Percentiles rank a stretch among this genome's conserved stretches.
Evolutionary conservation across 2,329 filamentous ascomycete genomes (phyloP).

Genomic region (Colletotrichum musae): DNA sequence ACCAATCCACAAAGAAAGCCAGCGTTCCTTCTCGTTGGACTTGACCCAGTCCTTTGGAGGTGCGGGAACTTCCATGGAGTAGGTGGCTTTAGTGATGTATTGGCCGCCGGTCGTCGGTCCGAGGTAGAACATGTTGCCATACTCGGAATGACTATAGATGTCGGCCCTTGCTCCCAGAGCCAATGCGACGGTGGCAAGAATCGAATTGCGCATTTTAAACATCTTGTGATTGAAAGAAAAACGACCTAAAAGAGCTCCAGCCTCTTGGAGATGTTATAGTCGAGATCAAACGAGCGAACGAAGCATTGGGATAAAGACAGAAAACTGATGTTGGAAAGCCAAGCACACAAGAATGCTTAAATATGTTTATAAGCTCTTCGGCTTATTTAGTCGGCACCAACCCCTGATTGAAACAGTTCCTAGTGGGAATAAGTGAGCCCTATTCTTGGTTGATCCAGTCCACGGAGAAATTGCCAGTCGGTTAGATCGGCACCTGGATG

Average conservation of each 20-base stretch:
- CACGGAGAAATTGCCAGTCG: conserved; percentile 17
- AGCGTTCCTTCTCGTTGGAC: conserved; percentile 19
- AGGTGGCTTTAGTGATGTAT: conserved; percentile 41
- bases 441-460: conserved; percentile 12
- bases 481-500: conserved; percentile 16
- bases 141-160: conserved; percentile 27
- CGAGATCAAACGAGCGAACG: no score
- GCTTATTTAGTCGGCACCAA: conserved; percentile 12
- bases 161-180: conserved; percentile 29
- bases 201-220: conserved; percentile 20
- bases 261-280: conserved; percentile 8
- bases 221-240: conserved; percentile 6
- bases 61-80: conserved; percentile 39
- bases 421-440: neutral
- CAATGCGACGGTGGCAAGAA: conserved; percentile 5
- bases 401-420: conserved; percentile 1
- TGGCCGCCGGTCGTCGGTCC: conserved; percentile 27
- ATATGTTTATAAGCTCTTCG: neutral
- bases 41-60: conserved; percentile 31
- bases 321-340: neutral
- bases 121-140: conserved; percentile 35
- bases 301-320: neutral
- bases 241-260: conserved; percentile 18
- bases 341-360: conserved; percentile 4
- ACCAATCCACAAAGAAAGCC: conserved; percentile 27